phyloP scores from a whole-genome alignment of 2,329 filamentous ascomycete genomes.

The Rhynchosporium graminicola region DNA sequence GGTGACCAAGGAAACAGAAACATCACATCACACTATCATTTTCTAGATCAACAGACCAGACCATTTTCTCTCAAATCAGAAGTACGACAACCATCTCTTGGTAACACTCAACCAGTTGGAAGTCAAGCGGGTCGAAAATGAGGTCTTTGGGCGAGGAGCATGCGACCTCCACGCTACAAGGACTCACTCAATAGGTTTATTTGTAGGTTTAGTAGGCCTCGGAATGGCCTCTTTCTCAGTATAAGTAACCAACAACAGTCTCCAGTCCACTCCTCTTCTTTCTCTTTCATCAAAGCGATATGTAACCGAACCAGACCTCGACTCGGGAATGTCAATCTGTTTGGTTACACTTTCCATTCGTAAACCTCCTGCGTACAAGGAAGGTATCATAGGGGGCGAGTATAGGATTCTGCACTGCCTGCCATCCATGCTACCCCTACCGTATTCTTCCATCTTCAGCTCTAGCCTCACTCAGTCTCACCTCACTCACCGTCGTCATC shows the following conservation, averaged over 20 bases:
- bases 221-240: constrained; percentile 1
- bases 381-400: background rate
- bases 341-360: too few species aligned
- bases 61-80: constrained; percentile 4
- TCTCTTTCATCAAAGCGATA: background rate
- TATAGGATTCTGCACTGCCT: background rate
- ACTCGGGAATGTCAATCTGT: too few species aligned
- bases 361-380: too few species aligned
- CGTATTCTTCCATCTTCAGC: constrained; percentile 8
- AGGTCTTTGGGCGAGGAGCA: constrained; percentile 19
- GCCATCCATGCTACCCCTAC: background rate
- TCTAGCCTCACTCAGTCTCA: background rate
- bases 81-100: constrained; percentile 19
- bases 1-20: constrained; percentile 7
- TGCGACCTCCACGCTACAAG: constrained; percentile 12
- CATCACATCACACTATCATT: constrained; percentile 15
- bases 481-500: background rate
- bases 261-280: background rate
- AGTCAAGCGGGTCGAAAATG: constrained; percentile 9
- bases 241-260: background rate
- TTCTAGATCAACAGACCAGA: constrained; percentile 15
- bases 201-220: too few species aligned
- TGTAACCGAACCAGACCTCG: too few species aligned
- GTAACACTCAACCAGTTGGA: constrained; percentile 19
- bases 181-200: too few species aligned